These are phyloP conservation scores for Malbranchea cinnamomea DNA, from an alignment of 2,329 filamentous ascomycete species.

Conservation along the genomic window DNA sequence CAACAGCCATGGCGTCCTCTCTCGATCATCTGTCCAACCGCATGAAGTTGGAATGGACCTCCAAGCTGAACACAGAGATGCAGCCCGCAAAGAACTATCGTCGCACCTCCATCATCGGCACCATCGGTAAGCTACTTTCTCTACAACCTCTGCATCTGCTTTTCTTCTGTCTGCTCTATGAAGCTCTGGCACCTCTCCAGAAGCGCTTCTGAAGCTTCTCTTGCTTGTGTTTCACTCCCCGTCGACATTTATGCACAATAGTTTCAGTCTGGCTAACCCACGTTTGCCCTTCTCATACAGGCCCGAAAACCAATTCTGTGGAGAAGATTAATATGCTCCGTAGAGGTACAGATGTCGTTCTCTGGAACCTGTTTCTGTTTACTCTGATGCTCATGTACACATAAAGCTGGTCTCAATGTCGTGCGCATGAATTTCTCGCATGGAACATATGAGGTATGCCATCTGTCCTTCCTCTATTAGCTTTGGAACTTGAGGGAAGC, in stretches of 20 bases:
- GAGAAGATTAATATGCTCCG: slow-evolving; percentile 94
- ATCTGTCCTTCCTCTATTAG: not conserved
- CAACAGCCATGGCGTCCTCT: slow-evolving; percentile 47
- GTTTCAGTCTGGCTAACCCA: not conserved
- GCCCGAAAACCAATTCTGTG: slow-evolving; percentile 96
- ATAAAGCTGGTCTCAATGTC: slow-evolving; percentile 73
- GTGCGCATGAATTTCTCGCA: slow-evolving; percentile 99
- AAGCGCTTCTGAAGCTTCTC: too few species aligned
- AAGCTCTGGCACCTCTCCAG: too few species aligned
- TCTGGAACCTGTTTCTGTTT: slow-evolving; percentile 2
- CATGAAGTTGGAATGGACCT: slow-evolving; percentile 55
- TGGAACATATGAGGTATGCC: slow-evolving; percentile 59
- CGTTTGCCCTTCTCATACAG: slow-evolving; percentile 18
- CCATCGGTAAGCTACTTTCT: slow-evolving; percentile 50
- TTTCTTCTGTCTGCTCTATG: slow-evolving; percentile 2
- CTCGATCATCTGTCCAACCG: slow-evolving; percentile 75
- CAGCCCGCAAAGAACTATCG: slow-evolving; percentile 79
- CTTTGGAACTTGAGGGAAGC: not conserved
- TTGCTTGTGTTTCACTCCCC: too few species aligned
- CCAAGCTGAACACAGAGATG: slow-evolving; percentile 78
- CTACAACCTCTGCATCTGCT: slow-evolving; percentile 3
- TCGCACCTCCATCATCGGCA: slow-evolving; percentile 96
- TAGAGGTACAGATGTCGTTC: slow-evolving; percentile 31
- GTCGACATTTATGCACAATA: too few species aligned
- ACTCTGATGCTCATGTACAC: slow-evolving; percentile 2